phyloP scores from a whole-genome alignment of 202 grass and related monocot species.

The Digitaria exilis region DNA sequence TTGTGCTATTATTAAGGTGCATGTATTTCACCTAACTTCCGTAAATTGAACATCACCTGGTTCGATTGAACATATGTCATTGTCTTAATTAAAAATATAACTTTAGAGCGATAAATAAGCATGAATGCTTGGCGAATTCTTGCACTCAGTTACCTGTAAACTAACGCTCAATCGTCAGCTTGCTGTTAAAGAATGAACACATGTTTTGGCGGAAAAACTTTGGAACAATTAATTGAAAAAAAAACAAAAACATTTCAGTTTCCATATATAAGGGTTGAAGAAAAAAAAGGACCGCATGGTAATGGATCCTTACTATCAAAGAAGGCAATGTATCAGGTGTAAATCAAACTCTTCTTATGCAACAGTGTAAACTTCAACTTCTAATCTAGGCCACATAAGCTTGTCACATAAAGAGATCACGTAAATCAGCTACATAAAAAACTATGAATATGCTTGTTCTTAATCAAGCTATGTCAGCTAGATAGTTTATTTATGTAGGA shows the following conservation, averaged over 20 bases:
- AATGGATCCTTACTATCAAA: background rate
- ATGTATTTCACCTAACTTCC: background rate
- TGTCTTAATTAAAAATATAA: background rate
- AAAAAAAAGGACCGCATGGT: background rate
- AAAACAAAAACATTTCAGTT: background rate
- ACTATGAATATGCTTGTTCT: background rate
- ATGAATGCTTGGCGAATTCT: background rate
- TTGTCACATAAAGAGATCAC: too few species aligned
- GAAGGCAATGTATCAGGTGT: too few species aligned
- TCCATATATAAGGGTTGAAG: background rate
- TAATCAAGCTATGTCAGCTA: conserved; percentile 3
- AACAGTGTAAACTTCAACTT: too few species aligned
- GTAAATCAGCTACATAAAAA: too few species aligned
- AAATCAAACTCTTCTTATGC: too few species aligned
- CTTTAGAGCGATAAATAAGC: background rate
- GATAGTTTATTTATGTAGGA: conserved; percentile 3
- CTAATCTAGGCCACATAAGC: too few species aligned
- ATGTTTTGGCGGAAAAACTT: background rate
- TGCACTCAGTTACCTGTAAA: background rate
- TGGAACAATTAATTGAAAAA: background rate
- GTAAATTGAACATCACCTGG: background rate
- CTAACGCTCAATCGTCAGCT: too few species aligned
- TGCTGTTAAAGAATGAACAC: too few species aligned
- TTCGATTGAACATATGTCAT: background rate
- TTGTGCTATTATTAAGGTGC: background rate